phyloP scores from a whole-genome alignment of 768 basidiomycete genomes.

The Cubamyces lactineus region DNA sequence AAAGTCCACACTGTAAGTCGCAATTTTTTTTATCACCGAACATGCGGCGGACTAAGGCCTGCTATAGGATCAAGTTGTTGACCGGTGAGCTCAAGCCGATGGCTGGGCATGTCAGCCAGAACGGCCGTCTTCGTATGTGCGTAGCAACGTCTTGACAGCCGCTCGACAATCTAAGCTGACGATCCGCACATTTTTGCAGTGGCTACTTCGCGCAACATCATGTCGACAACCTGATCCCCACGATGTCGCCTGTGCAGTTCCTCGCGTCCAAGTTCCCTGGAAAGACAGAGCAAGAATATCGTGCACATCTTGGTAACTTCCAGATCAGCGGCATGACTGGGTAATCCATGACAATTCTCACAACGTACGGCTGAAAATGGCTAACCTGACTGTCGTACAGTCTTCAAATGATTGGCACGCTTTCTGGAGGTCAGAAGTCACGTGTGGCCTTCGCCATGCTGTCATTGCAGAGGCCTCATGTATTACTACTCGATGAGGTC shows the following conservation, averaged over 20 bases:
- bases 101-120: constrained; percentile 82
- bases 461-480: constrained; percentile 87
- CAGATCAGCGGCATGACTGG: constrained; percentile 97
- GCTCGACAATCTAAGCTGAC: constrained; percentile 4
- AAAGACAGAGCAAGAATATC: constrained; percentile 94
- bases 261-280: constrained; percentile 92
- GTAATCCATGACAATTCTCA: constrained; percentile 40
- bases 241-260: constrained; percentile 92
- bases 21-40: too few relatives aligned
- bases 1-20: constrained; percentile 86
- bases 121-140: constrained; percentile 89
- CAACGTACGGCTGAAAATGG: background rate
- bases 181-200: constrained; percentile 41
- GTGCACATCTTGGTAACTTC: constrained; percentile 93
- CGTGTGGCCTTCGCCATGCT: constrained; percentile 91
- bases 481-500: constrained; percentile 93
- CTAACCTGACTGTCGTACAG: constrained; percentile 38
- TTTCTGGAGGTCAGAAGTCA: constrained; percentile 95
- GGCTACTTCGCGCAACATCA: constrained; percentile 96
- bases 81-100: constrained; percentile 81
- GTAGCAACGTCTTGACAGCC: constrained; percentile 29
- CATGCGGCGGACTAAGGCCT: background rate
- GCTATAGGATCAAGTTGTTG: constrained; percentile 81
- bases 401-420: constrained; percentile 86
- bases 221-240: constrained; percentile 85